Evolutionary conservation across 78 protist species (phyloP).

Genomic region (Isochrysis galbana): DNA sequence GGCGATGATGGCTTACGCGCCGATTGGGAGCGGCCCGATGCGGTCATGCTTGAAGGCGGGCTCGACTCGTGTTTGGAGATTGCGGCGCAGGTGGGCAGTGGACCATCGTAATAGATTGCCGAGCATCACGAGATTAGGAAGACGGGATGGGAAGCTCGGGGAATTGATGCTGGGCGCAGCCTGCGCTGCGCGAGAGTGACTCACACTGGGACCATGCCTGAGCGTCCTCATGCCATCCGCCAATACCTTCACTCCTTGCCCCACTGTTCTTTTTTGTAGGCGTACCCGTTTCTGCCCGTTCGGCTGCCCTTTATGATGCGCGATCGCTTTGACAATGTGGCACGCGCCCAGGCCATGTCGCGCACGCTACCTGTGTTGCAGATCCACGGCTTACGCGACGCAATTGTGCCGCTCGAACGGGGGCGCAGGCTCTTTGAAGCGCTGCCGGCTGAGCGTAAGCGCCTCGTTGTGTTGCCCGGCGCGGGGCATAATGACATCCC

Average conservation of each 20-base stretch:
- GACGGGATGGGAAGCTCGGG: too few species aligned
- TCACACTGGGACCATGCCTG: too few species aligned
- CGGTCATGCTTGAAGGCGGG: neutral
- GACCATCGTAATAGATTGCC: too few species aligned
- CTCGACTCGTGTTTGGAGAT: neutral
- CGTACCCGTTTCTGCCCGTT: neutral
- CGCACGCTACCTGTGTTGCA: neutral
- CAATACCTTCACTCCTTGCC: too few species aligned
- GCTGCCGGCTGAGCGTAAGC: neutral
- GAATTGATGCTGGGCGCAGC: too few species aligned
- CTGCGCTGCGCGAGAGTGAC: too few species aligned
- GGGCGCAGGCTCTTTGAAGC: neutral
- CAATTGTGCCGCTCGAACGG: neutral
- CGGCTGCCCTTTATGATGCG: neutral
- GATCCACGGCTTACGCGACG: neutral
- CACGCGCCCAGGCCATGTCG: neutral
- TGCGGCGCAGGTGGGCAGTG: too few species aligned
- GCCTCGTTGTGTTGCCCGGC: neutral
- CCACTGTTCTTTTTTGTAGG: too few species aligned
- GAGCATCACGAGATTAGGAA: too few species aligned
- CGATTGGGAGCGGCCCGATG: neutral
- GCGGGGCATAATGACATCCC: neutral
- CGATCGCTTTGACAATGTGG: neutral
- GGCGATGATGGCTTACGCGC: neutral
- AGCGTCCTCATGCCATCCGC: too few species aligned